Conservation (phyloP, 2,329 filamentous ascomycete genomes). For the Fonsecaea multimorphosa region DNA sequence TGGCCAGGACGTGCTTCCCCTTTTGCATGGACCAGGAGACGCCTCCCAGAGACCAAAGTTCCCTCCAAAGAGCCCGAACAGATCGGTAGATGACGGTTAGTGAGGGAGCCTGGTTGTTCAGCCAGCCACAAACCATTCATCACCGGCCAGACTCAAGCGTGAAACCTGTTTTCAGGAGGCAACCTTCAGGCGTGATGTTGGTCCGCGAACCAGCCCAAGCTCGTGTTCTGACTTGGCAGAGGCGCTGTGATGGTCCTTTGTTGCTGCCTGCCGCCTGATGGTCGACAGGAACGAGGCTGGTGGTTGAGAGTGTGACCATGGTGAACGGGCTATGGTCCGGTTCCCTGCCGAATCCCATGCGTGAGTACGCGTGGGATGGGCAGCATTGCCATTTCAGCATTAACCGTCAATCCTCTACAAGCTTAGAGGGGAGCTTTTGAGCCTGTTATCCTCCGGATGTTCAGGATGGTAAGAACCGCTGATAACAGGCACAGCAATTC, state of each 20-base stretch:
- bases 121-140: constrained; percentile 1
- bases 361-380: neutral
- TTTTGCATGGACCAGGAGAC: neutral
- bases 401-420: neutral
- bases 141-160: neutral
- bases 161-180: neutral
- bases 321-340: neutral
- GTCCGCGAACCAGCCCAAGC: neutral
- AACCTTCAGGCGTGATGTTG: neutral
- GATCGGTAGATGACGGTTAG: neutral
- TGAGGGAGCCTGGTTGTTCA: constrained; percentile 4
- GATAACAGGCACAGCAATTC: neutral
- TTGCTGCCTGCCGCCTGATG: neutral
- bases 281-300: neutral
- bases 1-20: neutral
- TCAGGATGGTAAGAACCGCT: constrained; percentile 2
- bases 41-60: constrained; percentile 2
- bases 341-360: neutral
- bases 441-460: neutral
- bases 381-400: neutral
- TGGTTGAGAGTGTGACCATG: neutral
- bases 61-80: neutral
- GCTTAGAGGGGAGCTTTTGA: neutral
- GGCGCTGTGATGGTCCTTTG: neutral
- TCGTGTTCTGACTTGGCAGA: neutral